Base-by-base conservation (phyloP, 2,329 filamentous ascomycete genomes). In the Hypomyces perniciosus region DNA sequence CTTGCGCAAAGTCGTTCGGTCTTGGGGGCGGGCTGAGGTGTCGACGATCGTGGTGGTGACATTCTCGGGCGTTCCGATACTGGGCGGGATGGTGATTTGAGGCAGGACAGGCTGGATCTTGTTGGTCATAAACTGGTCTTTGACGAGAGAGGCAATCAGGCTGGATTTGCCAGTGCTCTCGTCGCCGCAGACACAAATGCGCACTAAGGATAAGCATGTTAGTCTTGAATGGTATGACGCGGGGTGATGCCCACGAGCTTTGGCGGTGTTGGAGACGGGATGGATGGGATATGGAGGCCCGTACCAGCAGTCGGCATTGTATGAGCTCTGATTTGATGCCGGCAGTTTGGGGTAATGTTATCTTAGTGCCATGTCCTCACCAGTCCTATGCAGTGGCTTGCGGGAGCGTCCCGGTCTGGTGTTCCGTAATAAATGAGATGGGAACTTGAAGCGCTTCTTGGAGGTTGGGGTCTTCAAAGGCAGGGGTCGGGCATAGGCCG, bases 1-100 rank as follows among this genome's bases (percentile, higher is more conserved):
- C 66, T 93, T 93, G 55, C 91, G 86, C 53, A 99, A 77, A 13
- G 85, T 91, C 53, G 86, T 88, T 59, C 93, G 85, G 66, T 99
- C 92, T 68, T 96, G 91, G 1, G 93, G 93, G 8, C 95, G 81
- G 35, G 93, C 90, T 33, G 92, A 97, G 31, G 93, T 99, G 70
- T 99, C 93, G 73, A 99, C 90, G 62, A 99, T 92, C 59, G 90
- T 96, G 9, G 93, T 99, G 44, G 90, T 95, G 65, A 97, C 90
- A 78, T 96, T 96, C 62, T 97, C 91, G 44, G 91, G 91, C 5
- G 91, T 96, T 53, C 90, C 90, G 59, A 96, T 87, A 62, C 85
- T 92, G 26, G 92, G 91, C 38, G 92, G 92, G 35, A 99, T 90
- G 28, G 91, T 96, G 59, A 99, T 95, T 66, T 92, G 89, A 26